Conservation (phyloP, 768 basidiomycete species). For the Leccinellum albellum region DNA sequence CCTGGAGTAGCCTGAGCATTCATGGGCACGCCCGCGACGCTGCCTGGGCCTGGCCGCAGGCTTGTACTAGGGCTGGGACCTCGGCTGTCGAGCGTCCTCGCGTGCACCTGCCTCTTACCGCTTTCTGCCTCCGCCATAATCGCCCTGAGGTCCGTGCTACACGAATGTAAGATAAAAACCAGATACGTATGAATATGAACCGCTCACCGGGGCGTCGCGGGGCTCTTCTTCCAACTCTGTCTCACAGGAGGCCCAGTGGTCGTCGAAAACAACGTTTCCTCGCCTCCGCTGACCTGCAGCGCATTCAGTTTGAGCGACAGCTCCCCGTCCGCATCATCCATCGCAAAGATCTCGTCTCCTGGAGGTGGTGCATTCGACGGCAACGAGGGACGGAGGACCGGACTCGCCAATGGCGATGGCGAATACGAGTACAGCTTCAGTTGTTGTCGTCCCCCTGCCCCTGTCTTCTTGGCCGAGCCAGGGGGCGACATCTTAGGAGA, state of each 20-base stretch:
- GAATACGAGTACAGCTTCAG: slow-evolving; percentile 5
- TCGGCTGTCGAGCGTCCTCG: background rate
- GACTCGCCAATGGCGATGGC: slow-evolving; percentile 19
- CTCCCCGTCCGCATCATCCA: slow-evolving; percentile 69
- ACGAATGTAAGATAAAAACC: slow-evolving; percentile 10
- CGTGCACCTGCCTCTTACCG: slow-evolving; percentile 15
- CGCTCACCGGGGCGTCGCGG: slow-evolving; percentile 49
- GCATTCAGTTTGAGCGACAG: slow-evolving; percentile 24
- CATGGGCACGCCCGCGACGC: background rate
- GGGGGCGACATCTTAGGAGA: slow-evolving; percentile 33
- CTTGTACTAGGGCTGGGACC: background rate
- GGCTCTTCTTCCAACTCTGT: slow-evolving; percentile 46
- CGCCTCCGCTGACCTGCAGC: slow-evolving; percentile 5
- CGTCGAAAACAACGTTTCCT: background rate
- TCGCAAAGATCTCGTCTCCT: slow-evolving; percentile 73
- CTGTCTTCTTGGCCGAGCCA: slow-evolving; percentile 14
- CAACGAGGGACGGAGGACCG: slow-evolving; percentile 19
- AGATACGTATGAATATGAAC: slow-evolving; percentile 5
- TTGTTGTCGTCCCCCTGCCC: background rate
- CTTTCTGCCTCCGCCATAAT: slow-evolving; percentile 79
- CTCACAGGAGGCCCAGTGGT: slow-evolving; percentile 6
- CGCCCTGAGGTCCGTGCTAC: slow-evolving; percentile 76
- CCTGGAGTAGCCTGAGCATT: background rate
- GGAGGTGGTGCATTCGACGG: slow-evolving; percentile 1
- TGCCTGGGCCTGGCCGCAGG: background rate